Evolutionary conservation across 2,329 filamentous ascomycete genomes (phyloP), one percentile per base, ranked within the genome.

Genomic region (Boeremia lycopersici): DNA sequence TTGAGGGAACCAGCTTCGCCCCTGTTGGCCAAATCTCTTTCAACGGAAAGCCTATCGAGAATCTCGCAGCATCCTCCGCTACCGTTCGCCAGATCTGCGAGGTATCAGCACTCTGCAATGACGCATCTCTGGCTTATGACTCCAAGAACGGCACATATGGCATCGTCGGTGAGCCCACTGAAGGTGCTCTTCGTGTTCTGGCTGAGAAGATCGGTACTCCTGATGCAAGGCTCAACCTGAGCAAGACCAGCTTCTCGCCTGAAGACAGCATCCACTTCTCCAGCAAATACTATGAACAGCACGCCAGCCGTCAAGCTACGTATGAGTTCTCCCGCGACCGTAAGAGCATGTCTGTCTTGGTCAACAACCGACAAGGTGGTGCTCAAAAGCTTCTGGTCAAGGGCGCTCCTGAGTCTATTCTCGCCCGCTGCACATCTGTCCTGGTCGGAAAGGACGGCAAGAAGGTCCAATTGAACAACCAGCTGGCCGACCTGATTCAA

Each of bases 301-400:
- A 85, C 63, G 85, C 88, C 44, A 86, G 86, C 47, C 86, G 89
- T 36, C 82, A 96, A 52, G 89, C 93, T 8, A 96, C 92, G 10
- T 99, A 91, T 68, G 95, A 99, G 74, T 99, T 99, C 78, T 98
- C 95, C 1, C 88, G 95, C 67, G 95, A 99, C 76, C 87, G 95
- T 60, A 99, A 99, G 85, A 98, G 93, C 77, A 99, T 99, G 95
- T 99, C 95, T 42, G 96, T 99, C 31, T 80, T 98, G 55, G 91
- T 96, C 59, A 84, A 89, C 62, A 83, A 84, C 49, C 15, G 9
- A 30, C 40, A 55, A 15, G 88, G 84, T 51, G 81, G 82, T 44
- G 77, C 86, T 47, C 86, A 95, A 78, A 92, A 89, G 74, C 86
- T 99, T 10, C 84, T 99, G 43, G 93, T 99, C 63, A 99, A 99